Percentiles rank a stretch among this genome's conserved stretches.
Conservation (phyloP, 305 asterid genomes). For the Nicotiana rustica region DNA sequence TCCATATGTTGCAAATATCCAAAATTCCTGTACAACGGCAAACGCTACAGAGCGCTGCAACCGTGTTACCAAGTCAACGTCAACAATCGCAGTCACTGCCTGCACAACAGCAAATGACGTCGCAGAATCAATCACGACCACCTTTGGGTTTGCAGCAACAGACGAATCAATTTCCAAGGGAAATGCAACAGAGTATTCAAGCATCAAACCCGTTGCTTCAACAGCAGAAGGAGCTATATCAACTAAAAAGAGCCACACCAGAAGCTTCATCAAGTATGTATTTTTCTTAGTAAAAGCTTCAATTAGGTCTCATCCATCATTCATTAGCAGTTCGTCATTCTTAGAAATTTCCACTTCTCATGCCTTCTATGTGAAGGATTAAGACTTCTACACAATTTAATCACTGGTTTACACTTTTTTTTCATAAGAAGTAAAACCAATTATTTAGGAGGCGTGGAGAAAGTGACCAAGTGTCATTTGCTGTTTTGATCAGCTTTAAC, state of each 20-base stretch:
- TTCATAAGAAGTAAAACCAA: background rate
- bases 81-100: constrained; percentile 59
- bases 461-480: constrained; percentile 14
- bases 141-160: constrained; percentile 72
- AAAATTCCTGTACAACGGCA: constrained; percentile 75
- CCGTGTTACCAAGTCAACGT: constrained; percentile 69
- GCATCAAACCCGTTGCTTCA: constrained; percentile 67
- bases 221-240: constrained; percentile 75
- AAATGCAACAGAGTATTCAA: constrained; percentile 79
- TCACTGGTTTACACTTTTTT: background rate
- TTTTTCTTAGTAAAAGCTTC: background rate
- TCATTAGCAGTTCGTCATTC: background rate
- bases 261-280: constrained; percentile 77
- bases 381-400: background rate
- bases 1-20: constrained; percentile 70
- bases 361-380: background rate
- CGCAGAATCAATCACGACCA: constrained; percentile 81
- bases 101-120: constrained; percentile 77
- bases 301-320: background rate
- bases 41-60: constrained; percentile 64
- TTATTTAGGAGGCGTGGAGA: background rate
- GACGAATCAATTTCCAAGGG: constrained; percentile 63
- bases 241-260: constrained; percentile 66
- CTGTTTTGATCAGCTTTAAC: background rate
- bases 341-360: background rate